A percentile compares a stretch with the other conserved stretches of the same genome.
Conservation (phyloP, 2,329 filamentous ascomycete species). For the Fusarium agapanthi region DNA sequence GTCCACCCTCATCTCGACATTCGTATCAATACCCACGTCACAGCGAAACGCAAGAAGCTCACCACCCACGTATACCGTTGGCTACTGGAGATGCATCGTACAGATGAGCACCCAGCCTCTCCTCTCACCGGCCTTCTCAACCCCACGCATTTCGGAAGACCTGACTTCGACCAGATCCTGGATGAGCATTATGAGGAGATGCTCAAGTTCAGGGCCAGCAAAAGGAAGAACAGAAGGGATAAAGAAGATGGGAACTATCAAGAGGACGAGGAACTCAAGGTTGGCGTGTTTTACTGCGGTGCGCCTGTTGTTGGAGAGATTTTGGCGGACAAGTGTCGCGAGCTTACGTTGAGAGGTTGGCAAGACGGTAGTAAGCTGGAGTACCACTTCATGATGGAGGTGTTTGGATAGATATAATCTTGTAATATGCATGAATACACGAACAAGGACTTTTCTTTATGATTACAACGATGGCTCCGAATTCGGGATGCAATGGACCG, state of each 20-base stretch:
- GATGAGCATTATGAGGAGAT: slow-evolving; percentile 64
- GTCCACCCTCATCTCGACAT: slow-evolving; percentile 57
- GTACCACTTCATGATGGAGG: slow-evolving; percentile 67
- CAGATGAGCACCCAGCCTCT: slow-evolving; percentile 58
- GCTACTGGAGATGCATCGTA: slow-evolving; percentile 65
- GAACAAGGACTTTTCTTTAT: not conserved
- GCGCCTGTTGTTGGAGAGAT: slow-evolving; percentile 64
- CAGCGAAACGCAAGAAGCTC: slow-evolving; percentile 62
- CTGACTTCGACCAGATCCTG: slow-evolving; percentile 62
- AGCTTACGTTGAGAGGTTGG: slow-evolving; percentile 59
- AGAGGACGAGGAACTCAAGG: slow-evolving; percentile 52
- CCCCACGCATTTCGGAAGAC: slow-evolving; percentile 62
- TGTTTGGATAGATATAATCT: slow-evolving; percentile 53
- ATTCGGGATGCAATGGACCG: rapidly evolving
- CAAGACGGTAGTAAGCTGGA: slow-evolving; percentile 61
- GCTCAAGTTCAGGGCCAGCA: slow-evolving; percentile 47
- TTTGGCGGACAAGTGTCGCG: slow-evolving; percentile 61
- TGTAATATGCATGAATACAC: not conserved
- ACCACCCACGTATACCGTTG: slow-evolving; percentile 64
- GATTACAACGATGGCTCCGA: too few species aligned
- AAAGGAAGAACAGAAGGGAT: not conserved
- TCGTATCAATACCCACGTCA: slow-evolving; percentile 65
- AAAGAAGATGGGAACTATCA: slow-evolving; percentile 11
- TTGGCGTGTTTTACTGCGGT: slow-evolving; percentile 67
- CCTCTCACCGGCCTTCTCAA: slow-evolving; percentile 63